phyloP scores from a whole-genome alignment of 306 rosid genomes.

The Rosa chinensis region DNA sequence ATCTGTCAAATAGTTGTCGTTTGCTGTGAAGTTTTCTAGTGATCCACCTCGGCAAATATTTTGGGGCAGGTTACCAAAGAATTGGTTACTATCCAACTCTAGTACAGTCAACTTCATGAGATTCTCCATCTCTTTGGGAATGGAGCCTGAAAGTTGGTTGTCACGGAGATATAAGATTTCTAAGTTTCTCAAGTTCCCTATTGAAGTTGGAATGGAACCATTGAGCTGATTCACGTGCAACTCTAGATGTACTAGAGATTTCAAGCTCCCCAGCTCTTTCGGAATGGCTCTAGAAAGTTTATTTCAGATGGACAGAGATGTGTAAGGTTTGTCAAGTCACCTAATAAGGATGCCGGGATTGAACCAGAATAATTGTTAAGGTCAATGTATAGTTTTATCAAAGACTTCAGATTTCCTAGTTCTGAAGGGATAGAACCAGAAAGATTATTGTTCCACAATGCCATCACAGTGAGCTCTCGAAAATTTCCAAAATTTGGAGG shows the following conservation, averaged over 20 bases:
- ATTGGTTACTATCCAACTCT: neutral
- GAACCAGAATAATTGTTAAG: neutral
- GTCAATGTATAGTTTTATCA: neutral
- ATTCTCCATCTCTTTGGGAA: neutral
- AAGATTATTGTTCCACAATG: neutral
- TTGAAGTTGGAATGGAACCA: neutral
- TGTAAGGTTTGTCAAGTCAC: neutral
- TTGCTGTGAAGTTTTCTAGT: neutral
- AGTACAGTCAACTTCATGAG: neutral
- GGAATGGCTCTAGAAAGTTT: neutral
- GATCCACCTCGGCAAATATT: neutral
- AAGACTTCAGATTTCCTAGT: neutral
- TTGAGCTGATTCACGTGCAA: neutral
- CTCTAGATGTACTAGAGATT: neutral
- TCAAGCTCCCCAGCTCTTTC: slow-evolving; percentile 10
- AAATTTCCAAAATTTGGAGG: slow-evolving; percentile 23
- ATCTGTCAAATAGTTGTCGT: neutral
- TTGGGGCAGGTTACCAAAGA: neutral
- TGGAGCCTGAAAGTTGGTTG: neutral
- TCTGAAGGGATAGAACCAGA: slow-evolving; percentile 7
- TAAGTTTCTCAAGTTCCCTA: neutral
- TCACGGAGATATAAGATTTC: neutral
- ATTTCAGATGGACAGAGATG: neutral
- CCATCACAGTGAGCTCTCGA: neutral
- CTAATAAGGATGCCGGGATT: neutral